A percentile compares a stretch with the other conserved stretches of the same genome.
Conservation (phyloP, 495 filamentous ascomycete genomes). For the Hypoxylon intermedium region DNA sequence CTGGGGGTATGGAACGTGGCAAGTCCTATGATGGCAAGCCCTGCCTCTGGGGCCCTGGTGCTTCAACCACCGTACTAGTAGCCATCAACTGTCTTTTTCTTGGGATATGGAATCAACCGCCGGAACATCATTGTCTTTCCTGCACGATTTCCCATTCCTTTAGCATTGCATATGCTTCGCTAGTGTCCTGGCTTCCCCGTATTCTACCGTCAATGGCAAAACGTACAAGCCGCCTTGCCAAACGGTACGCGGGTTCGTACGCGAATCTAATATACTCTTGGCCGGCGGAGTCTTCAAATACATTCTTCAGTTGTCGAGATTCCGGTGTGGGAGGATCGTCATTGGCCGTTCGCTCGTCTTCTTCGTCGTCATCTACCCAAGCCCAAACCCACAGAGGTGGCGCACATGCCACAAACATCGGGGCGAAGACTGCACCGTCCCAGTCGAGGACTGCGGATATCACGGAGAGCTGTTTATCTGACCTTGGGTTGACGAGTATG, state of each 20-base stretch:
- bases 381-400: constrained; percentile 15
- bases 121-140: too few relatives aligned
- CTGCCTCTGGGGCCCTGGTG: too few relatives aligned
- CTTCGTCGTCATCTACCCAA: background rate
- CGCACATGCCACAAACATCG: constrained; percentile 6
- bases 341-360: background rate
- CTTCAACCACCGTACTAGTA: background rate
- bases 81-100: too few relatives aligned
- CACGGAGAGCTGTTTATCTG: background rate
- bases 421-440: constrained; percentile 3
- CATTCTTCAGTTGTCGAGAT: constrained; percentile 46
- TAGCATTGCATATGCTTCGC: background rate
- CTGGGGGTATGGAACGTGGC: constrained; percentile 15
- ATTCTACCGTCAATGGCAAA: constrained; percentile 28
- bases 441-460: constrained; percentile 12
- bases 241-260: constrained; percentile 31
- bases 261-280: constrained; percentile 24
- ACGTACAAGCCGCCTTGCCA: constrained; percentile 39
- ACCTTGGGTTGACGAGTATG: constrained; percentile 1
- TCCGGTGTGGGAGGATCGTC: background rate
- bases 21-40: too few relatives aligned
- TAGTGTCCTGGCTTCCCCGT: background rate
- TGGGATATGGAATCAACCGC: too few relatives aligned
- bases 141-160: background rate
- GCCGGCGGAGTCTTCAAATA: constrained; percentile 46